Evolutionary conservation across 2,329 filamentous ascomycete species (phyloP).

Genomic region (Emmonsia crescens): DNA sequence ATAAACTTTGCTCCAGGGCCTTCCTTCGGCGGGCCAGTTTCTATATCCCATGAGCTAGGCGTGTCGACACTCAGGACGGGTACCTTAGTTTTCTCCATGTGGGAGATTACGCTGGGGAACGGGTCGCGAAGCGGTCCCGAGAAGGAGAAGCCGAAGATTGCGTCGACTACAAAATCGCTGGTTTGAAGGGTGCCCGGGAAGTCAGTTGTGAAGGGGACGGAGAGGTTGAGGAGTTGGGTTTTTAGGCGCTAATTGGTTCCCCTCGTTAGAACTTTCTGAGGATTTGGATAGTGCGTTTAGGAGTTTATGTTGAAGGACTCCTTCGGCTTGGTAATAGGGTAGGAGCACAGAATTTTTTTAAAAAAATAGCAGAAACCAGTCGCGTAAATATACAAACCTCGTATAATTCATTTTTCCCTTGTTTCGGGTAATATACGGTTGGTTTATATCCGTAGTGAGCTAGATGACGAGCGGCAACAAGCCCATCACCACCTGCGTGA

Average conservation of each 20-base stretch:
- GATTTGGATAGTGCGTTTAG: not conserved
- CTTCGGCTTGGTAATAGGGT: not conserved
- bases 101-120: slow-evolving; percentile 69
- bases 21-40: slow-evolving; percentile 64
- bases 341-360: no score
- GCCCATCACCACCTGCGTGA: slow-evolving; percentile 68
- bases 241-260: slow-evolving; percentile 53
- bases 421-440: slow-evolving; percentile 85
- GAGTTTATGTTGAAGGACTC: not conserved
- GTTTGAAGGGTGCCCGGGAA: slow-evolving; percentile 56
- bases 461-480: slow-evolving; percentile 87
- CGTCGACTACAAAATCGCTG: slow-evolving; percentile 76
- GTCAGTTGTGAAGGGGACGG: slow-evolving; percentile 69
- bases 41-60: slow-evolving; percentile 90
- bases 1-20: slow-evolving; percentile 64
- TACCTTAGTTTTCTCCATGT: slow-evolving; percentile 59
- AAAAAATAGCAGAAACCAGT: slow-evolving; percentile 5
- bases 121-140: slow-evolving; percentile 85
- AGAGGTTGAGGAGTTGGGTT: slow-evolving; percentile 73
- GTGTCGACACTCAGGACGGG: slow-evolving; percentile 85
- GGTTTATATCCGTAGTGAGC: slow-evolving; percentile 85
- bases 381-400: slow-evolving; percentile 42
- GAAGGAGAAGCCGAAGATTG: slow-evolving; percentile 95
- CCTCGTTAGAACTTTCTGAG: not conserved
- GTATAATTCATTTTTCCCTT: slow-evolving; percentile 81